Base-by-base conservation (phyloP, 306 rosid genomes). In the Acmispon strigosus region DNA sequence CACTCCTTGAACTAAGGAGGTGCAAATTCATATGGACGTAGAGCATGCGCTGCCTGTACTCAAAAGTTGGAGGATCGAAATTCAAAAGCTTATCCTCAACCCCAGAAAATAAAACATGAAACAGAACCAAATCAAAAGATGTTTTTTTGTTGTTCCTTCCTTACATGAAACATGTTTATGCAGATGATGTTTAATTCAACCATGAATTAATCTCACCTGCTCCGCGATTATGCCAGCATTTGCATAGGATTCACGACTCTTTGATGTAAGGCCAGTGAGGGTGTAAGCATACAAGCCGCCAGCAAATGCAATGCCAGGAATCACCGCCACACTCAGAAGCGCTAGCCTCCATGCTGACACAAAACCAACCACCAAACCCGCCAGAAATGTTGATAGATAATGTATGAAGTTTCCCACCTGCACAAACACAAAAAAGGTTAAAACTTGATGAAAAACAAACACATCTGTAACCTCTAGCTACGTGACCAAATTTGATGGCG, bases 321-420 rank as follows among this genome's bases (percentile, higher is more conserved):
- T 95, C 76, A 95, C 99, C 0, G 99, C 99, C 17, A 95, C 90
- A 79, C 99, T 95, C 7, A 95, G 80, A 74, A 95, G 91, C 7
- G 99, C 99, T 45, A 95, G 74, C 81, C 89, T 85, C 99, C 99
- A 95, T 68, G 99, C 99, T 39, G 97, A 91, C 45, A 95, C 92
- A 86, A 95, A 95, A 39, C 99, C 99, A 42, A 95, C 99, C 81
- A 95, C 99, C 41, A 95, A 80, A 36, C 99, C 99, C 16, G 99
- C 99, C 70, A 95, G 85, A 79, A 95, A 95, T 1, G 99, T 95
- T 37, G 99, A 95, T 13, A 95, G 92, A 85, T 95, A 95, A 61
- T 95, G 99, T 63, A 95, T 95, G 86, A 95, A 95, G 72, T 95
- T 95, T 27, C 99, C 99, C 69, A 95, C 99, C 99, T 95, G 57